Evolutionary conservation across 495 filamentous ascomycete genomes (phyloP), one percentile per base, ranked within the genome.

Genomic region (Penicillium macrosclerotiorum): DNA sequence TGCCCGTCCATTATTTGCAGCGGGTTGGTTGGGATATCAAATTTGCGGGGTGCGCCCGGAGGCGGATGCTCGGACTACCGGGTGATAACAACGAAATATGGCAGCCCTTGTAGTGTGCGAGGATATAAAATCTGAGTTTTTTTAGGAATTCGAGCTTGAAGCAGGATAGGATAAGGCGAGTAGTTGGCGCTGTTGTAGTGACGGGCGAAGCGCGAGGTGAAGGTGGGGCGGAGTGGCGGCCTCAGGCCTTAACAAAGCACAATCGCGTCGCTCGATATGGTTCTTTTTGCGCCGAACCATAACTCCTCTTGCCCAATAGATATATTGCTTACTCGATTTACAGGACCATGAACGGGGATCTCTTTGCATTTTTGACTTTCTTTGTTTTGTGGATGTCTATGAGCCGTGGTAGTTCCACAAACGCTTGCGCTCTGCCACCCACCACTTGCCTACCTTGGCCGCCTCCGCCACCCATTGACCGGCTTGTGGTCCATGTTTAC

Each of bases 381-480:
- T 17, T 16, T 34, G 13, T 4, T 5, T 9, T 5, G 18, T 34
- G 31, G 14, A 34, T 13, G 13, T 32, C 5, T 8, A 13, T 19
- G 20, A 42, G 12, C 25, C 27, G 27, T 47, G 40, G 27, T 47
- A 59, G 24, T 49, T 40, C 39, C 50, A 62, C 5, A 53, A 55
- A 0, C 49, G 42, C 22, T 45, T 42, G 18, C 54, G 59, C 34
- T 69, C 66, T 39, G 51, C 48, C 18, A 69, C 51, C 52, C 58
- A 65, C 67, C 67, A 71, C 33, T 59, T 43, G 4, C 55, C 59
- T 12, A 67, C 48, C 48, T 64, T 52, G n/a, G 58, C 62, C 0
- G 71, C 71, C 31, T 70, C 56, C 22, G 51, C 45, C 2, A 66
- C 45, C 69, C 71, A 74, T 41, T 49, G 45, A 5, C 53, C 65